Conservation (phyloP, 2,329 filamentous ascomycete species). For the Pseudomassariella vexata region DNA sequence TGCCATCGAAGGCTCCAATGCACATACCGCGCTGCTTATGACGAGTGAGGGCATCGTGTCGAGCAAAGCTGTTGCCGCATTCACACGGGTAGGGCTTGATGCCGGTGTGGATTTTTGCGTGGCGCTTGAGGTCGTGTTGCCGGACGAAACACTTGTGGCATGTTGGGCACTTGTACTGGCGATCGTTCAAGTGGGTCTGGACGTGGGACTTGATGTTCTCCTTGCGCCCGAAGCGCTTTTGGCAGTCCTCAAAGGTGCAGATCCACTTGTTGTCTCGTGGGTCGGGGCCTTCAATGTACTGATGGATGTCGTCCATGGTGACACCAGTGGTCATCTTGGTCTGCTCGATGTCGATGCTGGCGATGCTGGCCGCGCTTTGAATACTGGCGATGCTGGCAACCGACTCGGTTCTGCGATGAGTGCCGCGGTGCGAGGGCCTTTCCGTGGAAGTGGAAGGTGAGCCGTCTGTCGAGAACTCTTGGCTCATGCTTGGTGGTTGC, state of each 20-base stretch:
- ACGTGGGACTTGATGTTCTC: constrained; percentile 99
- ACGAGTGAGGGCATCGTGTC: constrained; percentile 89
- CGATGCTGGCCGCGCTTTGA: constrained; percentile 56
- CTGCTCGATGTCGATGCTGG: constrained; percentile 59
- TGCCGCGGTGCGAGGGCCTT: constrained; percentile 20
- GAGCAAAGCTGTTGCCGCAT: constrained; percentile 90
- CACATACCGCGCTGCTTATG: constrained; percentile 97
- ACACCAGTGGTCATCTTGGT: constrained; percentile 75
- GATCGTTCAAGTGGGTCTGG: constrained; percentile 93
- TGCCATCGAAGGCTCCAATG: constrained; percentile 84
- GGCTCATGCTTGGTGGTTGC: too few relatives aligned
- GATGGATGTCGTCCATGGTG: constrained; percentile 75
- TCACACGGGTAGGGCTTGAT: constrained; percentile 93
- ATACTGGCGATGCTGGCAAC: constrained; percentile 49
- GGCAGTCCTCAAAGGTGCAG: constrained; percentile 71
- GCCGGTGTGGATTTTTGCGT: constrained; percentile 94
- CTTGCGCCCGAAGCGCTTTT: constrained; percentile 90
- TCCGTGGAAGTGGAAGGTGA: constrained; percentile 16
- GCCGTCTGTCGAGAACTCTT: constrained; percentile 12
- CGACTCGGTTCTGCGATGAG: constrained; percentile 54
- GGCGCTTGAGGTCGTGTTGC: constrained; percentile 93
- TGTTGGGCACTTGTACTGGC: constrained; percentile 88
- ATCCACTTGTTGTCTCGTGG: constrained; percentile 71
- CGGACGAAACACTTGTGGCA: constrained; percentile 96
- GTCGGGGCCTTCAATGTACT: constrained; percentile 69